These are phyloP conservation scores for Taphrina betulina DNA, from an alignment of 1,139 yeast species.

Conservation along the genomic window DNA sequence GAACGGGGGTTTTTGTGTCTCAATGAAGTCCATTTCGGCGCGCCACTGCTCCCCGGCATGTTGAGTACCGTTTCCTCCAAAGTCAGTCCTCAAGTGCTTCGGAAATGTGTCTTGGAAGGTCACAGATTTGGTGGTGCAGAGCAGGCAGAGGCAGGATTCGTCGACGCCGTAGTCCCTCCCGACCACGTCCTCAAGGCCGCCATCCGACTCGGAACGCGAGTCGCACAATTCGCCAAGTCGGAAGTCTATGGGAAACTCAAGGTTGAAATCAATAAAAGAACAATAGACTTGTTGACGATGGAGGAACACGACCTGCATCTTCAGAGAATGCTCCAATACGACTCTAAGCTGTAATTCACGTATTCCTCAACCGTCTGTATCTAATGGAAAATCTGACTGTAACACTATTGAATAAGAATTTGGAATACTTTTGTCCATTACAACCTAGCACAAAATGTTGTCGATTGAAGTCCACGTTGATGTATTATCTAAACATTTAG, in stretches of 20 bases:
- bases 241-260: conserved; percentile 18
- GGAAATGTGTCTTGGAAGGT: conserved; percentile 15
- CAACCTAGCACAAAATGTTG: no score
- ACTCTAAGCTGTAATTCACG: no score
- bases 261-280: conserved; percentile 7
- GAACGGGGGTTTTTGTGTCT: conserved; percentile 46
- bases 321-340: no score
- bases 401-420: no score
- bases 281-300: no score
- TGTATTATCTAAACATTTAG: no score
- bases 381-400: no score
- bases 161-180: conserved; percentile 10
- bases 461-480: no score
- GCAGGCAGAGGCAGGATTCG: conserved; percentile 4
- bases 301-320: no score
- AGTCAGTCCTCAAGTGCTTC: neutral
- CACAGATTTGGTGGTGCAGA: conserved; percentile 15
- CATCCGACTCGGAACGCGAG: conserved; percentile 1
- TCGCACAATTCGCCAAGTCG: conserved; percentile 1
- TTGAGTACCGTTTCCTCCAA: conserved; percentile 2
- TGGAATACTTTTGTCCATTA: no score
- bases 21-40: conserved; percentile 47
- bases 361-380: no score
- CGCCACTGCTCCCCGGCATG: conserved; percentile 14
- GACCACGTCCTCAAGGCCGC: conserved; percentile 9